Evolutionary conservation across 2,329 filamentous ascomycete genomes (phyloP), one percentile per base, ranked within the genome.

Genomic region (Cladophialophora exuberans): DNA sequence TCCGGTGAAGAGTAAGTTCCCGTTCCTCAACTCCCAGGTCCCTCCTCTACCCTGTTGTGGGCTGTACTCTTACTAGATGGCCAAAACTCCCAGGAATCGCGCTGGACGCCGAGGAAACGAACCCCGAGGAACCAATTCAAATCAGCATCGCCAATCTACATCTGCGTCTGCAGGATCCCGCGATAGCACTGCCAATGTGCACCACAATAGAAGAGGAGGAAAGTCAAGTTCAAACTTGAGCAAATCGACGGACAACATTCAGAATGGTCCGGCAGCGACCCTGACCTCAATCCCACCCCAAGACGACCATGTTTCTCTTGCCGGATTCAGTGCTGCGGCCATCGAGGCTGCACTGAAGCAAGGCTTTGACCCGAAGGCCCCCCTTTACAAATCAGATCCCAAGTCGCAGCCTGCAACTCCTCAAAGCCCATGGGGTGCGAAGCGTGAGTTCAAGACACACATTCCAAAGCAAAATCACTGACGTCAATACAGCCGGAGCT

Each of bases 241-340:
- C 46, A 54, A 43, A 42, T 53, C 51, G 6, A 33, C 51, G 6
- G 60, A 60, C 33, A 52, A 35, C 26, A 30, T 48, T 10, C 55
- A 54, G 10, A 58, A 61, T 45, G 59, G 54, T 22, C 36, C 60
- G 22, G 25, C 39, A 13, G 17, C 52, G 41, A 41, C 51, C 18
- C 11, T 31, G 18, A 36, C 50, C 28, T 26, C 54, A 20, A 30
- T 39, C 26, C 43, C 60, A 6, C 43, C 45, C 28, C 28, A 22
- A 41, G 73, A 75, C 15, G 70, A 72, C 46, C 73, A 76, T 65
- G 64, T 71, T 30, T 68, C 74, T n/a, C 71, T 76, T 20, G 66
- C 66, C 18, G 71, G 68, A 4, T 78, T 77, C 66, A 77, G 78
- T 62, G 66, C 71, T 13, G 62, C 65, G 6, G 76, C 77, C 57